These are phyloP conservation scores for Adansonia grandidieri DNA, from an alignment of 441 rosid genomes.

Conservation along the genomic window DNA sequence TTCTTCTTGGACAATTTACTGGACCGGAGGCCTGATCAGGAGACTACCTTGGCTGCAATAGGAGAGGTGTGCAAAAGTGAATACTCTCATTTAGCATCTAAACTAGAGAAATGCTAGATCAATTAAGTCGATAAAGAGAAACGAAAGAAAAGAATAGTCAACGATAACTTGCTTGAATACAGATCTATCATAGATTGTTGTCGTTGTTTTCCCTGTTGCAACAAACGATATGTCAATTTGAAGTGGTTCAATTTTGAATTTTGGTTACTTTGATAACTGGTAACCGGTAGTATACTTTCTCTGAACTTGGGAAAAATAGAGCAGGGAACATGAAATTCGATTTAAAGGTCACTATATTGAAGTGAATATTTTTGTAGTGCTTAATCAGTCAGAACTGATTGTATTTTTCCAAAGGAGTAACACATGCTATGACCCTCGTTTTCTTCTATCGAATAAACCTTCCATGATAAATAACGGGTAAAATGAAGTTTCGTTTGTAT, in stretches of 20 bases:
- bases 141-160: not conserved
- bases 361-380: not conserved
- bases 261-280: conserved; percentile 1
- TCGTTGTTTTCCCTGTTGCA: not conserved
- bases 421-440: not conserved
- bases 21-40: conserved; percentile 82
- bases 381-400: not conserved
- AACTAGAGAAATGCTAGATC: not conserved
- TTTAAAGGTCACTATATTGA: not conserved
- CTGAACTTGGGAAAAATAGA: not conserved
- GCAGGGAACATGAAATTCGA: not conserved
- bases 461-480: conserved; percentile 13
- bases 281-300: not conserved
- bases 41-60: conserved; percentile 80
- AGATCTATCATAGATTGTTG: not conserved
- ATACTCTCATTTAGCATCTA: conserved; percentile 8
- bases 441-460: conserved; percentile 8
- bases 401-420: not conserved
- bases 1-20: conserved; percentile 83
- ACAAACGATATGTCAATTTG: not conserved
- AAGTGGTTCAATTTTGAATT: not conserved
- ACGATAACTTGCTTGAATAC: not conserved
- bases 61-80: conserved; percentile 71
- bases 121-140: not conserved
- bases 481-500: not conserved